These are phyloP conservation scores for Limonomyces culmigenus DNA, from an alignment of 1,284 basidiomycete genomes.

Conservation along the genomic window DNA sequence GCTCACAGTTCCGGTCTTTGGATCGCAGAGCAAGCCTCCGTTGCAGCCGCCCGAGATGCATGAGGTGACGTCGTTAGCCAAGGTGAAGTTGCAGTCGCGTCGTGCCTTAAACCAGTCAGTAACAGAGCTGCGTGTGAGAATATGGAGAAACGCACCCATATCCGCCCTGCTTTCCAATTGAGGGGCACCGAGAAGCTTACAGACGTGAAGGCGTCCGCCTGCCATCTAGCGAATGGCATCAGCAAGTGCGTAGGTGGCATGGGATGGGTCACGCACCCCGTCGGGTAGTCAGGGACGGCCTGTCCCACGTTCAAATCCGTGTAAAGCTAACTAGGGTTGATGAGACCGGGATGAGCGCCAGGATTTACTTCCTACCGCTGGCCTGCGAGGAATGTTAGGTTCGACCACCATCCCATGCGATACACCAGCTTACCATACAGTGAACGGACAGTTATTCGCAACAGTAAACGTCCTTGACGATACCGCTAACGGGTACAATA, in stretches of 20 bases:
- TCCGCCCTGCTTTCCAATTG: slow-evolving; percentile 13
- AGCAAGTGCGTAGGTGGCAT: too few species aligned
- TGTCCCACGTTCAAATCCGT: slow-evolving; percentile 6
- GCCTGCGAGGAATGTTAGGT: slow-evolving; percentile 5
- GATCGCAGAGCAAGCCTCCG: slow-evolving; percentile 11
- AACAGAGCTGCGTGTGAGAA: background rate
- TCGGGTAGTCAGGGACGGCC: slow-evolving; percentile 6
- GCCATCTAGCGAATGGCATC: slow-evolving; percentile 8
- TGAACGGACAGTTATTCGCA: slow-evolving; percentile 9
- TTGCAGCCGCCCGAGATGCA: slow-evolving; percentile 12
- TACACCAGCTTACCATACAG: slow-evolving; percentile 19
- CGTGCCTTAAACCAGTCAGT: slow-evolving; percentile 11
- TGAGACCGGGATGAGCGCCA: background rate
- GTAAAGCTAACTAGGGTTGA: slow-evolving; percentile 5
- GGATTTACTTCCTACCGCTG: slow-evolving; percentile 5
- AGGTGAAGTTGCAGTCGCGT: slow-evolving; percentile 20
- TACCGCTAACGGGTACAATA: too few species aligned
- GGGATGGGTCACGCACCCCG: too few species aligned
- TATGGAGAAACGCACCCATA: slow-evolving; percentile 12
- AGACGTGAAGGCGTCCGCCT: slow-evolving; percentile 7
- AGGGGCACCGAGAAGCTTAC: slow-evolving; percentile 7
- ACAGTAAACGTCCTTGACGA: slow-evolving; percentile 25
- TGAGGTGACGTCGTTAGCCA: slow-evolving; percentile 11
- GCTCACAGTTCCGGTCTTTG: slow-evolving; percentile 9
- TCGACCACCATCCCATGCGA: background rate